phyloP scores from a whole-genome alignment of 2,329 filamentous ascomycete genomes.

The Aspergillus pseudoviridinutans region DNA sequence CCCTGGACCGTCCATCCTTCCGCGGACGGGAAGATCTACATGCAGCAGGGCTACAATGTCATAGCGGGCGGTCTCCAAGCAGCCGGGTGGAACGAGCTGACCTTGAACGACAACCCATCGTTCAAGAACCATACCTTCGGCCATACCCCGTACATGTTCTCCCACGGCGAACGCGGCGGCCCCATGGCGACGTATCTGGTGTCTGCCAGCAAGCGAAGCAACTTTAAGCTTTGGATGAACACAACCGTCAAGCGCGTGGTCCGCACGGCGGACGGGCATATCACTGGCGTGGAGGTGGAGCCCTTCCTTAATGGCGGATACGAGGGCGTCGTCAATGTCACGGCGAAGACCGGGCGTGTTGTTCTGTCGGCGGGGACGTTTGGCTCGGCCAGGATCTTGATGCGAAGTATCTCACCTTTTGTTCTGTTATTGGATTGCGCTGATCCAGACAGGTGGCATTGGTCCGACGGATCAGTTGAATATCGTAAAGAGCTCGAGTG shows the following conservation, averaged over 20 bases:
- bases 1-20: constrained; percentile 5
- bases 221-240: constrained; percentile 6
- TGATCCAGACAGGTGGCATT: constrained; percentile 5
- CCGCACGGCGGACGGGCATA: not conserved
- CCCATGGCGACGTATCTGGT: constrained; percentile 8
- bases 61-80: not conserved
- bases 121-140: constrained; percentile 7
- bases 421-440: not conserved
- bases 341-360: constrained; percentile 1
- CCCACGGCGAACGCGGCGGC: constrained; percentile 6
- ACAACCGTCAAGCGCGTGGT: constrained; percentile 7
- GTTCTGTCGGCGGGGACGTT: constrained; percentile 7
- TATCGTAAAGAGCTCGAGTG: constrained; percentile 6
- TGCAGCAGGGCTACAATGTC: constrained; percentile 4
- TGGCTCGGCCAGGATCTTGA: constrained; percentile 3
- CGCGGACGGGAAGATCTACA: constrained; percentile 2
- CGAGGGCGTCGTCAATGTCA: constrained; percentile 5
- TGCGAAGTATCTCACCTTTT: constrained; percentile 6
- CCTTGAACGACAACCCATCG: not conserved
- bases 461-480: constrained; percentile 6
- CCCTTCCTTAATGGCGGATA: constrained; percentile 8
- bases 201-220: constrained; percentile 3
- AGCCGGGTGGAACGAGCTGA: not conserved
- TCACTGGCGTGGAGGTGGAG: constrained; percentile 9
- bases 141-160: constrained; percentile 7